A percentile compares a stretch with the other conserved stretches of the same genome.
phyloP scores from a whole-genome alignment of 306 rosid species.

The Styphnolobium japonicum region DNA sequence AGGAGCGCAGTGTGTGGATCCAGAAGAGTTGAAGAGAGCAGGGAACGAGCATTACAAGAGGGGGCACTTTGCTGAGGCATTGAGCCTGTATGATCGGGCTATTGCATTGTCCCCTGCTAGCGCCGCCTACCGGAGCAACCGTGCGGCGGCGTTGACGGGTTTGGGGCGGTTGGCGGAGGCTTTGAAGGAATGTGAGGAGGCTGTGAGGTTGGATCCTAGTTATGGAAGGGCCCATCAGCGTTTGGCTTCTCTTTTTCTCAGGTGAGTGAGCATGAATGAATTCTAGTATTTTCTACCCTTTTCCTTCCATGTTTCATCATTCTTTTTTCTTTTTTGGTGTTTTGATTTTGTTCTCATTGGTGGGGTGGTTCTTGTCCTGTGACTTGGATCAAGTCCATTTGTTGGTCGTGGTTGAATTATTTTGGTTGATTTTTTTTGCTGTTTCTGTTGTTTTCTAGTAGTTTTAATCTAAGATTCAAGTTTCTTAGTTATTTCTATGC shows the following conservation, averaged over 20 bases:
- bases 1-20: conserved; percentile 48
- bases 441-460: background rate
- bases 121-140: conserved; percentile 76
- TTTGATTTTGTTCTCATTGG: background rate
- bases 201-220: conserved; percentile 80
- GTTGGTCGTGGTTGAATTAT: background rate
- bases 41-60: conserved; percentile 83
- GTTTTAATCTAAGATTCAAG: background rate
- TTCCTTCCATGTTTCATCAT: background rate
- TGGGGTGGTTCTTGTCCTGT: conserved; percentile 1
- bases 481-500: background rate
- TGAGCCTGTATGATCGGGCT: conserved; percentile 78
- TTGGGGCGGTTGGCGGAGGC: conserved; percentile 74
- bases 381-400: conserved; percentile 29
- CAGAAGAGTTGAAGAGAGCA: conserved; percentile 75
- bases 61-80: conserved; percentile 74
- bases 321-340: background rate
- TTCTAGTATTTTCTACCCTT: background rate
- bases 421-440: background rate
- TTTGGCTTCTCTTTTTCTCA: conserved; percentile 68
- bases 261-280: conserved; percentile 52
- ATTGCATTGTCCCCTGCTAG: conserved; percentile 68
- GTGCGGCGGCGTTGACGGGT: conserved; percentile 86
- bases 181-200: conserved; percentile 81
- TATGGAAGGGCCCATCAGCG: conserved; percentile 88